Conservation (phyloP, 495 filamentous ascomycete species). For the Poronia punctata region DNA sequence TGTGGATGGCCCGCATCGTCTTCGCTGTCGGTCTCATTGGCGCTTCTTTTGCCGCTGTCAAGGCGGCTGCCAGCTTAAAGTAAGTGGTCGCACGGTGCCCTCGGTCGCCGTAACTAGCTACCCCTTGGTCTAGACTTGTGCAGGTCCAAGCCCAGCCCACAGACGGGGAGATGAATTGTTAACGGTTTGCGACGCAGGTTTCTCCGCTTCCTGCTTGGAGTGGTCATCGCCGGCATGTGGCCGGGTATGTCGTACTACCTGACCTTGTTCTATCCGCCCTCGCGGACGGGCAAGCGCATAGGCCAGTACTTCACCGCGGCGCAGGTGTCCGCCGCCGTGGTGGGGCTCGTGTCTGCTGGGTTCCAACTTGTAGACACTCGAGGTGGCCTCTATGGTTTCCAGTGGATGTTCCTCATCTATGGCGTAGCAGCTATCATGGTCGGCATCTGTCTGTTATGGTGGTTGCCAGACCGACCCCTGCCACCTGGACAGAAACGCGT, state of each 20-base stretch:
- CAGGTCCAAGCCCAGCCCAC: neutral
- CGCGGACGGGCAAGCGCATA: conserved; percentile 78
- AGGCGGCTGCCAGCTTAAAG: conserved; percentile 80
- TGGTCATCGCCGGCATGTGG: conserved; percentile 92
- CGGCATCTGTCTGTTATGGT: conserved; percentile 72
- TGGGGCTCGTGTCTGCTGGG: conserved; percentile 81
- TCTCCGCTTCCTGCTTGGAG: conserved; percentile 75
- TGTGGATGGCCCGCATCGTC: conserved; percentile 92
- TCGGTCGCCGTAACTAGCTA: no score
- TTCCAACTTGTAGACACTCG: conserved; percentile 85
- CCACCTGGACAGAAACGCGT: conserved; percentile 52
- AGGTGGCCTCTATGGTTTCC: conserved; percentile 72
- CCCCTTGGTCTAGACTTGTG: neutral
- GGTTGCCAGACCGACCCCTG: conserved; percentile 77
- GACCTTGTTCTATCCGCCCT: conserved; percentile 85
- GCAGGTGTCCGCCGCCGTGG: conserved; percentile 83
- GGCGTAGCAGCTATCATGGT: conserved; percentile 66
- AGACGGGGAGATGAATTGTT: neutral
- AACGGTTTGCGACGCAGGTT: conserved; percentile 39
- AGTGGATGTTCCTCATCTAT: conserved; percentile 94
- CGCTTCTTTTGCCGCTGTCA: conserved; percentile 72
- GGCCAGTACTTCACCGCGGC: conserved; percentile 85
- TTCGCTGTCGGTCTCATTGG: conserved; percentile 80
- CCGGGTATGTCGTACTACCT: conserved; percentile 93
- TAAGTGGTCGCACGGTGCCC: conserved; percentile 32